Base-by-base conservation (phyloP, 208 protist genomes). In the Kentomonas sorsogonicus region DNA sequence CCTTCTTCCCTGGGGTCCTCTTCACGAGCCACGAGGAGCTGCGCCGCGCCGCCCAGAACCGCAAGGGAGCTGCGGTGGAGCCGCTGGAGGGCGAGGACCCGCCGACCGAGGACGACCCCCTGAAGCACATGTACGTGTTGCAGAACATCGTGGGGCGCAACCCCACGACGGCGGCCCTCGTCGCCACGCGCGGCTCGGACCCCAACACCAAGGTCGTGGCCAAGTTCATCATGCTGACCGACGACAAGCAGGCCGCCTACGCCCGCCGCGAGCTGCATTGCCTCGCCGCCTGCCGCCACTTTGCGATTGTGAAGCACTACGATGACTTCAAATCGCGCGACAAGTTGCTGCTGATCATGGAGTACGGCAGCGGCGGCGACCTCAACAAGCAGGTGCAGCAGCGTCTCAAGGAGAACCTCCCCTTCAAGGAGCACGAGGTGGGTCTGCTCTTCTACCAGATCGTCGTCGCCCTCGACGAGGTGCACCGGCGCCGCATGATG, bases 301-400 rank as follows among this genome's bases (percentile, higher is more conserved):
- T 90, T 51, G 83, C 84, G 25, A 93, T 96, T 69, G 81, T 96
- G 26, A 82, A 92, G 62, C 83, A 93, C 79, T 91, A 76, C 56
- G 87, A 87, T 33, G 90, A 91, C 52, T 73, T 87, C 53, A 79
- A 83, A 60, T 74, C 73, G 16, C 72, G 81, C 3, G 83, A 86
- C 65, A 88, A 87, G 78, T 53, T 92, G 59, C 74, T 92, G 26
- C 80, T 93, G 33, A 79, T 93, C 22, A 93, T 95, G 86, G 83
- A 93, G 73, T 95, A 91, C 65, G 82, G 73, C 59, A 87, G 83
- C 62, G 89, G 86, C 34, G 89, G 89, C 26, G 89, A 95, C 47
- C 74, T 95, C 13, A 80, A 86, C 63, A 83, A 86, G 62, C 87
- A 94, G 67, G 87, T 94, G 34, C 86, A 92, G 53, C 69, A 83